phyloP scores from a whole-genome alignment of 1,284 basidiomycete species.

The Trichosporon coremiiforme region DNA sequence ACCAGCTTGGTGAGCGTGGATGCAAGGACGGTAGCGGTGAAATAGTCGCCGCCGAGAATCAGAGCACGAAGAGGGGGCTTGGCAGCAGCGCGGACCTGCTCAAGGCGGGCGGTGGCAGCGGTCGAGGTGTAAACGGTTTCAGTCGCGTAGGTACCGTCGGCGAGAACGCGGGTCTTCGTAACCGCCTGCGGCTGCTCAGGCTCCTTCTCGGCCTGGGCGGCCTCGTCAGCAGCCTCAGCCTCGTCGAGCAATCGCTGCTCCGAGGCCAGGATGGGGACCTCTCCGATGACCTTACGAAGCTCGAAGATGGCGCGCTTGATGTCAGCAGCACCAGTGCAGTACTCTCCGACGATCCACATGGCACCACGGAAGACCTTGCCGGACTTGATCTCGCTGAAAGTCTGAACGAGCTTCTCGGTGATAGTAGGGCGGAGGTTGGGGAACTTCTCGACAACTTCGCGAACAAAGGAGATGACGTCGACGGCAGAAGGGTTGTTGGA shows the following conservation, averaged over 20 bases:
- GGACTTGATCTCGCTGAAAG: slow-evolving; percentile 87
- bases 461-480: slow-evolving; percentile 94
- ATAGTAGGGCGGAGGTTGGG: slow-evolving; percentile 81
- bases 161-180: slow-evolving; percentile 69
- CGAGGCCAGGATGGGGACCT: slow-evolving; percentile 91
- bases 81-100: slow-evolving; percentile 78
- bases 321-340: slow-evolving; percentile 68
- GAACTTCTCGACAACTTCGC: slow-evolving; percentile 98
- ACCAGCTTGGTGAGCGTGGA: slow-evolving; percentile 90
- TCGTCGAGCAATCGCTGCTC: slow-evolving; percentile 82
- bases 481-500: slow-evolving; percentile 92
- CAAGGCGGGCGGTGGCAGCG: slow-evolving; percentile 67
- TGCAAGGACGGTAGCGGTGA: slow-evolving; percentile 87
- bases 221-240: slow-evolving; percentile 63
- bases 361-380: slow-evolving; percentile 97
- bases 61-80: slow-evolving; percentile 91
- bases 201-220: slow-evolving; percentile 47
- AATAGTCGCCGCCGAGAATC: slow-evolving; percentile 94
- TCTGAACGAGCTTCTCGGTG: slow-evolving; percentile 80
- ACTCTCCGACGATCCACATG: slow-evolving; percentile 98
- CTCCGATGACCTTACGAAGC: slow-evolving; percentile 85
- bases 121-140: slow-evolving; percentile 85
- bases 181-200: slow-evolving; percentile 58
- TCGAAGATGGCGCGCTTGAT: slow-evolving; percentile 77
- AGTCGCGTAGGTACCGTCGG: slow-evolving; percentile 97